phyloP scores from a whole-genome alignment of 495 filamentous ascomycete species.

The Penicillium tannophilum region DNA sequence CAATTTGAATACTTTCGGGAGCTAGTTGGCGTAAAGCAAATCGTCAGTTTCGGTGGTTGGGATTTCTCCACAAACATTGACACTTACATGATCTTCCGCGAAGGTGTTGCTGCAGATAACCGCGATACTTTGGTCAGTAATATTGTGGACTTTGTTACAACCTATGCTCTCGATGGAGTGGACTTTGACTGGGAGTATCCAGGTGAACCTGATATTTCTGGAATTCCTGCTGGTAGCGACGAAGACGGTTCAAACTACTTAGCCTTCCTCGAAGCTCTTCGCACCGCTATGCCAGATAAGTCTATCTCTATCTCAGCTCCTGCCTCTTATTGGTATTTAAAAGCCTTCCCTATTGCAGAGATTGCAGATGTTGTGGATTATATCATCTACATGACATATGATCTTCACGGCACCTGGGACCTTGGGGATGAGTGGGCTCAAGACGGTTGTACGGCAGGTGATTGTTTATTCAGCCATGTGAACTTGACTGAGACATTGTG shows the following conservation, averaged over 20 bases:
- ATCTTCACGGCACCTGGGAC: slow-evolving; percentile 31
- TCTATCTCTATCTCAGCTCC: slow-evolving; percentile 25
- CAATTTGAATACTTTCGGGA: not conserved
- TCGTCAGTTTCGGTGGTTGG: slow-evolving; percentile 55
- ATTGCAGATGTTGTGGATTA: slow-evolving; percentile 30
- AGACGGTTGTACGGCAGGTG: not conserved
- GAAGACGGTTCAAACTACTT: slow-evolving; percentile 9
- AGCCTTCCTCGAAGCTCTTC: not conserved
- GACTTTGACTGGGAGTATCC: slow-evolving; percentile 50
- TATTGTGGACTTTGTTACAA: slow-evolving; percentile 34
- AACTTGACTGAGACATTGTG: slow-evolving; percentile 42
- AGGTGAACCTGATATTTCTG: slow-evolving; percentile 11
- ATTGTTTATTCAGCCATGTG: slow-evolving; percentile 42
- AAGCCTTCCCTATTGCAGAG: slow-evolving; percentile 29
- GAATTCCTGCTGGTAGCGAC: not conserved
- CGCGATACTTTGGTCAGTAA: slow-evolving; percentile 37
- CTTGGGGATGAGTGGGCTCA: not conserved
- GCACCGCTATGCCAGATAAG: not conserved
- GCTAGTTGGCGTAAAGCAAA: slow-evolving; percentile 21
- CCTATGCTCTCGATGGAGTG: slow-evolving; percentile 39
- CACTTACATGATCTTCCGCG: slow-evolving; percentile 41
- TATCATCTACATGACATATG: slow-evolving; percentile 42
- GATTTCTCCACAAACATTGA: slow-evolving; percentile 37
- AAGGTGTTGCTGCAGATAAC: slow-evolving; percentile 36
- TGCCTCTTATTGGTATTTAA: slow-evolving; percentile 39